Percentiles rank a stretch among this genome's conserved stretches.
phyloP scores from a whole-genome alignment of 1,139 yeast species.

The Arxiozyma bovina region DNA sequence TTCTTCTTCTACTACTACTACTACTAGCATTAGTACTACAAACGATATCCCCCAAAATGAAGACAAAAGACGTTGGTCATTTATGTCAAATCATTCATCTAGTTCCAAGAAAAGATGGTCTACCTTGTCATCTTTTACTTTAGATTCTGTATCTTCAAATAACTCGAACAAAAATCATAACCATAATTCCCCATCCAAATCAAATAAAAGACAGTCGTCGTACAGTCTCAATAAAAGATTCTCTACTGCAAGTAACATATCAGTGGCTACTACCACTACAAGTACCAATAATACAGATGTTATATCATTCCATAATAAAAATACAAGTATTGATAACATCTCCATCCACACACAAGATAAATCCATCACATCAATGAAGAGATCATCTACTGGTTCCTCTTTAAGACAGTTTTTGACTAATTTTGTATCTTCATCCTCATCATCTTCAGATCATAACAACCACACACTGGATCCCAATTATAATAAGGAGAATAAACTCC shows the following conservation, averaged over 20 bases:
- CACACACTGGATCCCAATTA: not conserved
- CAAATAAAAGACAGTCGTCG: constrained; percentile 11
- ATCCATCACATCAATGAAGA: constrained; percentile 13
- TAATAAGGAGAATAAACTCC: constrained; percentile 1
- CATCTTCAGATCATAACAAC: not conserved
- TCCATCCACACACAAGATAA: constrained; percentile 1
- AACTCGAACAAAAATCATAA: constrained; percentile 11
- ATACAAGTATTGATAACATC: not conserved
- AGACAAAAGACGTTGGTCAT: constrained; percentile 27
- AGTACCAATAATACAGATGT: constrained; percentile 1
- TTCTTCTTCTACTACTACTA: too few species aligned
- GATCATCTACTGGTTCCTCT: constrained; percentile 28
- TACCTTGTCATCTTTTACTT: constrained; percentile 20
- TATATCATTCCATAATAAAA: not conserved
- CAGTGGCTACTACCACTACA: constrained; percentile 2
- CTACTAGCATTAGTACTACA: not conserved
- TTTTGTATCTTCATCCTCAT: constrained; percentile 9
- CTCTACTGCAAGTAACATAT: constrained; percentile 13
- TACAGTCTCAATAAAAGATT: constrained; percentile 17
- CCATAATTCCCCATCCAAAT: not conserved
- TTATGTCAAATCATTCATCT: constrained; percentile 23
- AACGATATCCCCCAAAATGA: not conserved
- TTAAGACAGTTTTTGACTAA: constrained; percentile 25
- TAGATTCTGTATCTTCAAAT: constrained; percentile 9
- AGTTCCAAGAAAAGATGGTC: constrained; percentile 29